Evolutionary conservation across 345 rosid species (phyloP).

Genomic region (Zanthoxylum bungeanum): DNA sequence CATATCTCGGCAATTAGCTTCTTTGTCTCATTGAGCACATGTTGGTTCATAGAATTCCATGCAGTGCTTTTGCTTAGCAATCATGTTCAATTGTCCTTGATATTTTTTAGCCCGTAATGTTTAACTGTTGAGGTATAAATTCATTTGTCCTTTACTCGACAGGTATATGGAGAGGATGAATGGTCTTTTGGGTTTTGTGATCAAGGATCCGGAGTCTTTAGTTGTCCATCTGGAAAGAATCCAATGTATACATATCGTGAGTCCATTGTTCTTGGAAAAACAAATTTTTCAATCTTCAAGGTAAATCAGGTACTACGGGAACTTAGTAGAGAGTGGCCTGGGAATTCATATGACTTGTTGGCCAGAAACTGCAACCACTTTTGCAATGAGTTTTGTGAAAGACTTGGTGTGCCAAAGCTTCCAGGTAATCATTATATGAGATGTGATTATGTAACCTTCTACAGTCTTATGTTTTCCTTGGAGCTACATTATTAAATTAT

Average conservation of each 20-base stretch:
- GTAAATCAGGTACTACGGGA: constrained; percentile 80
- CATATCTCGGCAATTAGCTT: neutral
- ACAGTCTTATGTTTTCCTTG: neutral
- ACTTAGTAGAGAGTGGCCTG: constrained; percentile 89
- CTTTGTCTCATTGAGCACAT: neutral
- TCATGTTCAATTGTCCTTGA: neutral
- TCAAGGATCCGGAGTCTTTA: constrained; percentile 89
- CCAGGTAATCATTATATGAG: constrained; percentile 53
- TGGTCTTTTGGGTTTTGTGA: constrained; percentile 98
- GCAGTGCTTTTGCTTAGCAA: neutral
- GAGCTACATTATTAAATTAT: neutral
- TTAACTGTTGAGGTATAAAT: constrained; percentile 11
- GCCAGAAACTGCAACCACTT: constrained; percentile 95
- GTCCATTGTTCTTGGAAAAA: constrained; percentile 66
- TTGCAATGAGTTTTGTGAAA: constrained; percentile 80
- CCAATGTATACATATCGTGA: constrained; percentile 92
- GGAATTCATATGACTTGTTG: constrained; percentile 68
- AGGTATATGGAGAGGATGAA: constrained; percentile 89
- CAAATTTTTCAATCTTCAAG: constrained; percentile 51
- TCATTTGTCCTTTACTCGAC: constrained; percentile 15
- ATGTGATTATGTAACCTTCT: constrained; percentile 3
- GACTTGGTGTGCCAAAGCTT: constrained; percentile 85
- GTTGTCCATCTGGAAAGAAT: constrained; percentile 77
- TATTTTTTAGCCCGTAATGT: neutral
- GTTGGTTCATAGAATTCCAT: neutral